Evolutionary conservation across 129 eudicot genomes (phyloP), one percentile per base, ranked within the genome.

Genomic region (Flaveria bidentis): DNA sequence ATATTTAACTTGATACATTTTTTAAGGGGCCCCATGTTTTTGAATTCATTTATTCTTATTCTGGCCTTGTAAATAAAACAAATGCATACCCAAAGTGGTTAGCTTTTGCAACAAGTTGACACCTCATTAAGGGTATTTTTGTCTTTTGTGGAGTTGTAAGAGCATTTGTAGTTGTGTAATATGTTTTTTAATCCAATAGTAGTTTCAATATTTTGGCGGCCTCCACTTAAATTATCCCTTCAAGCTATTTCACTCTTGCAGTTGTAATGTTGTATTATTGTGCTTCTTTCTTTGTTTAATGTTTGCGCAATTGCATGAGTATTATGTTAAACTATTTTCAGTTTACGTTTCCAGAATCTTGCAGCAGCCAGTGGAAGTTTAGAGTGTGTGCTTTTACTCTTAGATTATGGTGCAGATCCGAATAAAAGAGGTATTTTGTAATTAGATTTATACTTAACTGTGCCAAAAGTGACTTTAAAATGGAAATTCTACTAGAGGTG

Each of bases 331-430:
- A 57, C 6, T 77, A 46, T 67, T 69, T 75, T 51, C 41, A 61
- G 70, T 75, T 47, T 77, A 58, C 51, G 79, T 74, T 71, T 50
- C 16, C 90, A 92, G 94, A 94, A 92, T 79, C 74, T 88, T 72
- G 90, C 98, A 62, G 93, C 94, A n/a, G 77, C 90, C 55, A 77
- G 44, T n/a, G 97, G 97, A 80, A 76, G 83, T 73, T 57, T 77
- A 64, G 88, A 84, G 47, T 86, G 93, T 66, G 85, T 86, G 69
- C 80, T 78, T 80, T 72, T 88, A 75, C 96, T 92, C 41, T 81
- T 92, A 20, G 98, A 89, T 73, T 75, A 86, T 83, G 96, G 95
- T 39, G 98, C 98, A 60, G 88, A 92, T 82, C 89, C 92, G 44
- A 90, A 92, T 67, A 82, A 14, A 71, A 85, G 72, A 90, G 96